Base-by-base conservation (phyloP, 2,329 filamentous ascomycete species). In the Beauveria brongniartii region DNA sequence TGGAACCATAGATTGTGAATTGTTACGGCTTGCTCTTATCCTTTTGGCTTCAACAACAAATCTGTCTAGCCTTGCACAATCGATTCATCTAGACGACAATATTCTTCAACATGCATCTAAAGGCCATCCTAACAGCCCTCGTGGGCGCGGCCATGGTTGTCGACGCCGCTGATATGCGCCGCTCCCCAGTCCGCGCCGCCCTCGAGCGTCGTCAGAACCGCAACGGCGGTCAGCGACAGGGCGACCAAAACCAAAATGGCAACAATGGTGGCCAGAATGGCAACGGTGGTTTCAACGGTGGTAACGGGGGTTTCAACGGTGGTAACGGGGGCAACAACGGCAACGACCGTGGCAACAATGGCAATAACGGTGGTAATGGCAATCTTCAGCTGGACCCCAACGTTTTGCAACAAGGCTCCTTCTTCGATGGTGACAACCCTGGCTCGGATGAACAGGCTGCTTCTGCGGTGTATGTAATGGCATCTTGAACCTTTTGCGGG, bases 71-170 rank as follows among this genome's bases (percentile, higher is more conserved):
- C n/a, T 22, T 9, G 72, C 56, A 63, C 34, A 22, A 24, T 63
- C 61, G 47, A 46, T 65, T 61, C 48, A 48, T 63, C 64, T 52
- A 60, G 67, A 68, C 65, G 68, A 69, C 65, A 60, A 5, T 37
- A 52, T 44, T 59, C 52, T 52, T 61, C 64, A 51, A 51, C 5
- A 84, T 84, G 82, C 77, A 82, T 69, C 69, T 82, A 69, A 81
- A 82, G 70, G 74, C 73, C 63, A 67, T 80, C 52, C 65, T 82
- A 63, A 63, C 80, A 53, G 75, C 79, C 73, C 75, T 84, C 24
- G 64, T 81, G 69, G 77, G 81, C 71, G 68, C 81, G 63, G 70
- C 75, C 55, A 73, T 73, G 61, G 69, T 77, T 50, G 69, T 74
- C 61, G 79, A 83, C 44, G 82, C 78, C 51, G 73, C 75, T 18